phyloP scores from a whole-genome alignment of 2,329 filamentous ascomycete species.

The Cercospora berteroae region DNA sequence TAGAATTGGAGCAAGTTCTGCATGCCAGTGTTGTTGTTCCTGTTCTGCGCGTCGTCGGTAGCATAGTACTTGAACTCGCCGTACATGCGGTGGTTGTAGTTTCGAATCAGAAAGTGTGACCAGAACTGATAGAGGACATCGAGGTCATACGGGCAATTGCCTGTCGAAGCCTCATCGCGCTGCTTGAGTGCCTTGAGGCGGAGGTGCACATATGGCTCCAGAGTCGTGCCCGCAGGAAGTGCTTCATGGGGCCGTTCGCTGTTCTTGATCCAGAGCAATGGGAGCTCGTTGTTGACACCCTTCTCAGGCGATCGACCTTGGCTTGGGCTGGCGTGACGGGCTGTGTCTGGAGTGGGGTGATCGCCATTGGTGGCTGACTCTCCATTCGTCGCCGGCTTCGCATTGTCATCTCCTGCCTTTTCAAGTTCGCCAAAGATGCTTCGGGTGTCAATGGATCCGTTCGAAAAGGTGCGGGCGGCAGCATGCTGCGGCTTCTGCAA shows the following conservation, averaged over 20 bases:
- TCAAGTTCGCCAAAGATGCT: conserved; percentile 50
- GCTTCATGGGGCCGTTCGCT: conserved; percentile 45
- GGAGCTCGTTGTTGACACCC: conserved; percentile 24
- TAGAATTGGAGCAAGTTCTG: conserved; percentile 66
- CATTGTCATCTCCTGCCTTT: conserved; percentile 34
- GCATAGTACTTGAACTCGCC: conserved; percentile 68
- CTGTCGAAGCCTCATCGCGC: conserved; percentile 46
- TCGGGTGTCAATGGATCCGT: conserved; percentile 56
- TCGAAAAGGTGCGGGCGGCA: conserved; percentile 53
- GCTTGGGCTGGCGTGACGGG: conserved; percentile 25
- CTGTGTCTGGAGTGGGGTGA: conserved; percentile 8
- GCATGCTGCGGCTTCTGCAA: conserved; percentile 39
- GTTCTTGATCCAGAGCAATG: conserved; percentile 53
- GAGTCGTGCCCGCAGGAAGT: conserved; percentile 45
- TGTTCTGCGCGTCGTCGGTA: conserved; percentile 59
- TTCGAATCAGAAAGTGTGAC: conserved; percentile 68
- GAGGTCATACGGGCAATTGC: conserved; percentile 57
- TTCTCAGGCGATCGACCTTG: conserved; percentile 22
- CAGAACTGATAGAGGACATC: conserved; percentile 71
- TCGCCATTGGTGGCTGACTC: conserved; percentile 33
- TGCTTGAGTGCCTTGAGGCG: conserved; percentile 51
- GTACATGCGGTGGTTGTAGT: conserved; percentile 75
- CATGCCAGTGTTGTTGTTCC: conserved; percentile 56
- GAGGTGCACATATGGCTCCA: conserved; percentile 51
- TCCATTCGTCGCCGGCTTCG: conserved; percentile 41